These are phyloP conservation scores for Plasmodium gonderi DNA, from an alignment of 169 alveolate species.

Conservation along the genomic window DNA sequence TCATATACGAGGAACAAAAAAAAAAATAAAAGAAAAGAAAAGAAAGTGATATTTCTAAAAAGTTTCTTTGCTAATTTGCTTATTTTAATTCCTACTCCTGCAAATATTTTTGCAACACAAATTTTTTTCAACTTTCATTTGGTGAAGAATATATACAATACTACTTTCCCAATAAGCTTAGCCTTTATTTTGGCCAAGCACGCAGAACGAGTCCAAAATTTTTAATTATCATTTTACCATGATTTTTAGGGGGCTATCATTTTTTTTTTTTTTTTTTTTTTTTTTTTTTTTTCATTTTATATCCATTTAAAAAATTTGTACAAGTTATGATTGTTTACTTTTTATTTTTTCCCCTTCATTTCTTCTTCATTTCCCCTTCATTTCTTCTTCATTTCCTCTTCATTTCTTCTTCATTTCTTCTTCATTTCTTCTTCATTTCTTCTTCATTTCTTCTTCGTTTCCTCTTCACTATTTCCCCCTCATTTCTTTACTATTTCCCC, in stretches of 20 bases:
- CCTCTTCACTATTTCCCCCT: neutral
- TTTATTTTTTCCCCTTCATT: neutral
- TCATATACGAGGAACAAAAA: neutral
- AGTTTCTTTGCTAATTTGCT: neutral
- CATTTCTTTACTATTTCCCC: neutral
- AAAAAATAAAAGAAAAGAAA: neutral
- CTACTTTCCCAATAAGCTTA: conserved; percentile 2
- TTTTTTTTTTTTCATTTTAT: neutral
- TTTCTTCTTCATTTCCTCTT: neutral
- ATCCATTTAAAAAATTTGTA: neutral
- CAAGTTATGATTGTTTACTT: neutral
- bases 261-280: conserved; percentile 1
- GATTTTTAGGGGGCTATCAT: neutral
- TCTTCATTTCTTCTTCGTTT: neutral
- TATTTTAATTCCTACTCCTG: neutral
- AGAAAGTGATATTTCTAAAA: neutral
- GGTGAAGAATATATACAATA: too few species aligned
- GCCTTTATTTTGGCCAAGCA: neutral
- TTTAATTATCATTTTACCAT: neutral
- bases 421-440: neutral
- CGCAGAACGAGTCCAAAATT: neutral
- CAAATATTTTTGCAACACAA: neutral
- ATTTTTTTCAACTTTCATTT: too few species aligned
- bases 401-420: neutral
- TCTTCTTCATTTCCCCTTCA: neutral